Evolutionary conservation across 2,329 filamentous ascomycete genomes (phyloP), one percentile per base, ranked within the genome.

Genomic region (Dactylellina leptospora): DNA sequence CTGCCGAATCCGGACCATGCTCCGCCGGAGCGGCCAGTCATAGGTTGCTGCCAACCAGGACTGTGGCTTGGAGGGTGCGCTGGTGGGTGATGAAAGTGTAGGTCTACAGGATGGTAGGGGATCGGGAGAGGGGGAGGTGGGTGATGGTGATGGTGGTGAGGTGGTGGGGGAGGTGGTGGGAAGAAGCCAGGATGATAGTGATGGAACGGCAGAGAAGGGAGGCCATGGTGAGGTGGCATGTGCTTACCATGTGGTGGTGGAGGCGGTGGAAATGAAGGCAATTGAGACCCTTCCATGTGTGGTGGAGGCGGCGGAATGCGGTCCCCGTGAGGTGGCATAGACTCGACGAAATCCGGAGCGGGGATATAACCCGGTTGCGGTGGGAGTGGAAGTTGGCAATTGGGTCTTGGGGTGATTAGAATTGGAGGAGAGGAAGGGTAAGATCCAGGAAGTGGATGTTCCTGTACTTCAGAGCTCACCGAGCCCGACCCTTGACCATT

Each of bases 201-300:
- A 50, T 50, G 51, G 45, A 62, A 68, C 38, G 44, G 54, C 70
- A 74, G 59, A 25, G 55, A 51, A 55, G 64, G 66, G 42, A 62
- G 38, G 27, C 63, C 70, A 51, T 73, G 62, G 50, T 73, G 61
- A 62, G 51, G 62, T 62, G 59, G 68, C 54, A 60, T 66, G 33
- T 74, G 62, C 58, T 69, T 63, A 70, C 55, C 61, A 58, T 61
- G 58, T 28, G 56, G 54, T 61, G 60, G 70, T 58, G 62, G 66
- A 23, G 62, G 47, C 42, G 73, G 74, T 16, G 62, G 51, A 27
- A 68, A 61, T 1, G 59, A 63, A 3, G 54, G n/a, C 25, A 28
- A 54, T 54, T 58, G 60, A n/a, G n/a, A n/a, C n/a, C n/a, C n/a
- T n/a, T n/a, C n/a, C n/a, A n/a, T n/a, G n/a, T n/a, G n/a, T 38